phyloP scores from a whole-genome alignment of 257 asterid genomes.

The Mitragyna speciosa region DNA sequence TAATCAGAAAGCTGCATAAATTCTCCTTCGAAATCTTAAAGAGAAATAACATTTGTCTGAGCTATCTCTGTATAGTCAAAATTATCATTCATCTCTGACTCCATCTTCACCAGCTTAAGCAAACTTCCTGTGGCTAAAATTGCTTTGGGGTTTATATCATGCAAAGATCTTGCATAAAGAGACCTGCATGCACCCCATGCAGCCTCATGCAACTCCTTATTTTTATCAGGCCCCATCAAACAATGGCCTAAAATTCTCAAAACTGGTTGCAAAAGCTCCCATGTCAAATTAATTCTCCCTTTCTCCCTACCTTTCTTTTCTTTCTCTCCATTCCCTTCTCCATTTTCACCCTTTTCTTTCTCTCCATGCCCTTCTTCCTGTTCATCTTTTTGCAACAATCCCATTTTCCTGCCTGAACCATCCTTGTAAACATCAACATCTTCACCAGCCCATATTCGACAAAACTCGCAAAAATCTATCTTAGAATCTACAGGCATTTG shows the following conservation, averaged over 20 bases:
- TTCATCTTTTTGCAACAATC: background rate
- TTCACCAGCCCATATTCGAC: slow-evolving; percentile 59
- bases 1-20: no score
- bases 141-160: slow-evolving; percentile 65
- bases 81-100: slow-evolving; percentile 1
- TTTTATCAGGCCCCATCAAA: slow-evolving; percentile 44
- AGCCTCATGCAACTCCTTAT: slow-evolving; percentile 40
- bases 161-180: slow-evolving; percentile 56
- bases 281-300: slow-evolving; percentile 54
- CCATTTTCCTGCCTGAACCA: background rate
- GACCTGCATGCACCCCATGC: slow-evolving; percentile 57
- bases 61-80: slow-evolving; percentile 68
- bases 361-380: background rate
- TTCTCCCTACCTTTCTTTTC: slow-evolving; percentile 12
- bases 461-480: slow-evolving; percentile 71
- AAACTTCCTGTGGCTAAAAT: slow-evolving; percentile 72
- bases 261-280: slow-evolving; percentile 76
- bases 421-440: background rate
- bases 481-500: slow-evolving; percentile 63
- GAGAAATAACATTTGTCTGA: slow-evolving; percentile 39
- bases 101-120: slow-evolving; percentile 51
- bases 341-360: background rate
- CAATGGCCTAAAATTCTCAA: slow-evolving; percentile 78
- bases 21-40: slow-evolving; percentile 14
- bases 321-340: background rate